These are phyloP conservation scores for Vaccinium vitisidaea DNA, from an alignment of 148 eudicot species.

Conservation along the genomic window DNA sequence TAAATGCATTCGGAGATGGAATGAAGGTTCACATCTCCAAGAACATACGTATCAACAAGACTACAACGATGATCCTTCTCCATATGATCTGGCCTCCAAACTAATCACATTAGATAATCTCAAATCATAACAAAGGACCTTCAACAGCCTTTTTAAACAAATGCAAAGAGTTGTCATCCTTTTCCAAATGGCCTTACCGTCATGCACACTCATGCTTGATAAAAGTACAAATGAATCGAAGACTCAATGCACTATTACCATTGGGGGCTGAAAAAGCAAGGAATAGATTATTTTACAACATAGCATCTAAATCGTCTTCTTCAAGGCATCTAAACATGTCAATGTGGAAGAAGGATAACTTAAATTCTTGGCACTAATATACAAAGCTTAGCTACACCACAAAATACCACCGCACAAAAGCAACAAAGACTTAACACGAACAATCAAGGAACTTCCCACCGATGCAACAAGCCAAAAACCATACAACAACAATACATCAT, in stretches of 20 bases:
- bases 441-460: neutral
- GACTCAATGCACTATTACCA: neutral
- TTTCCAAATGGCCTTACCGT: neutral
- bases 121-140: neutral
- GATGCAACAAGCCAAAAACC: neutral
- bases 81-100: neutral
- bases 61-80: neutral
- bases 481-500: neutral
- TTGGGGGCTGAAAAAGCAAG: neutral
- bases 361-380: neutral
- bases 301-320: neutral
- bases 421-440: neutral
- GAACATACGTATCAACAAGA: neutral
- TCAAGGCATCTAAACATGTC: neutral
- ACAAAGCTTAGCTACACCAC: neutral
- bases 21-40: neutral
- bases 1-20: neutral
- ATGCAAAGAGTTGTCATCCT: neutral
- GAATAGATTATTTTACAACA: neutral
- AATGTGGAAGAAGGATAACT: neutral
- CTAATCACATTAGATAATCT: neutral
- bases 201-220: constrained; percentile 4
- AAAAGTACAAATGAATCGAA: neutral
- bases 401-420: neutral
- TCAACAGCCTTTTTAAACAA: neutral